phyloP scores from a whole-genome alignment of 2,329 filamentous ascomycete genomes.

The Aspergillus aculeatus region DNA sequence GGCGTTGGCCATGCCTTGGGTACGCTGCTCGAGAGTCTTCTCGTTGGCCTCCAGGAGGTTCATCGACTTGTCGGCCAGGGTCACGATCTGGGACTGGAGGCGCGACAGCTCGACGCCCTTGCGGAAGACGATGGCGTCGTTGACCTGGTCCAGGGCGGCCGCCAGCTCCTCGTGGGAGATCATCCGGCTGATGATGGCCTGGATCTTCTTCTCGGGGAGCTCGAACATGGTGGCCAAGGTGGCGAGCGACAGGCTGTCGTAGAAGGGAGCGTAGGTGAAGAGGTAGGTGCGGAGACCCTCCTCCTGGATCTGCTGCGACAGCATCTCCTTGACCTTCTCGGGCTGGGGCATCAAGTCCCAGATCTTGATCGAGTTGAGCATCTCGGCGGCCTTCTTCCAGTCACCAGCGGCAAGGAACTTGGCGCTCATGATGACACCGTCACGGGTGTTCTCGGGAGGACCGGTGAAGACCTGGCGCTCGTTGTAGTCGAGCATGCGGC shows the following conservation, averaged over 20 bases:
- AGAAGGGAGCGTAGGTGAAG: conserved; percentile 99
- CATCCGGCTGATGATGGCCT: conserved; percentile 98
- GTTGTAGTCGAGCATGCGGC: conserved; percentile 98
- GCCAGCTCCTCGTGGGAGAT: conserved; percentile 98
- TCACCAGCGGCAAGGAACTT: conserved; percentile 95
- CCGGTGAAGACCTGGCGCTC: conserved; percentile 99
- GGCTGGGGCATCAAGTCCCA: conserved; percentile 96
- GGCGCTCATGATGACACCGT: conserved; percentile 98
- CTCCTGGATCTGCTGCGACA: conserved; percentile 96
- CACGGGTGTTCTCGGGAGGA: conserved; percentile 95
- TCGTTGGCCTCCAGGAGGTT: conserved; percentile 96
- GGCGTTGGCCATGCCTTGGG: conserved; percentile 90
- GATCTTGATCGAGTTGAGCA: conserved; percentile 98
- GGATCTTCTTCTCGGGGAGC: conserved; percentile 82
- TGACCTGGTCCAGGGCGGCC: conserved; percentile 95
- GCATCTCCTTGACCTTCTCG: conserved; percentile 94
- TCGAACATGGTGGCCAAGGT: conserved; percentile 95
- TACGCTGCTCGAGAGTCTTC: conserved; percentile 93
- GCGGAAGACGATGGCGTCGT: conserved; percentile 95
- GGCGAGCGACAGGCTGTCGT: conserved; percentile 87
- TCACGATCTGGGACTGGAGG: conserved; percentile 90
- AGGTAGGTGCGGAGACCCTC: conserved; percentile 97
- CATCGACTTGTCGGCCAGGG: conserved; percentile 93
- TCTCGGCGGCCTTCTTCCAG: conserved; percentile 94
- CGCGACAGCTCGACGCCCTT: conserved; percentile 98